These are phyloP conservation scores for Vigna radiata DNA, from an alignment of 306 rosid species.

Conservation along the genomic window DNA sequence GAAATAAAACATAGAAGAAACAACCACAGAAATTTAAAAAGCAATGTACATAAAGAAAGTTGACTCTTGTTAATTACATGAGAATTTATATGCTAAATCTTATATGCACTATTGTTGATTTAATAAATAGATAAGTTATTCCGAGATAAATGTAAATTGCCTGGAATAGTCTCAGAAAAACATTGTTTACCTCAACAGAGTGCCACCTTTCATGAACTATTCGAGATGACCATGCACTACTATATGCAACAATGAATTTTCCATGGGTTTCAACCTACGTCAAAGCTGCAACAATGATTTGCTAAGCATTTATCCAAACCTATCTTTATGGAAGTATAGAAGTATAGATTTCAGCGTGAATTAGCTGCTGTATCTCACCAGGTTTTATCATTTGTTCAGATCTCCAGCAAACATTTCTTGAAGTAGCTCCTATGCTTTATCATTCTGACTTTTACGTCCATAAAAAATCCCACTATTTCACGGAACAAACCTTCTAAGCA, in stretches of 20 bases:
- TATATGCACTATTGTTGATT: conserved; percentile 11
- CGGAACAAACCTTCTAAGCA: conserved; percentile 20
- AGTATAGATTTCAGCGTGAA: neutral
- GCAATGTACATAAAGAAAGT: neutral
- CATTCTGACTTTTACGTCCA: neutral
- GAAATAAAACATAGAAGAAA: conserved; percentile 2
- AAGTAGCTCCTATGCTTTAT: conserved; percentile 18
- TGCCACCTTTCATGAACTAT: conserved; percentile 84
- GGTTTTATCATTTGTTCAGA: conserved; percentile 13
- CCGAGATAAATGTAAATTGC: conserved; percentile 26
- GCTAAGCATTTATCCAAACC: conserved; percentile 20
- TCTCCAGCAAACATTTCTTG: conserved; percentile 36
- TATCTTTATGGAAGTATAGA: neutral
- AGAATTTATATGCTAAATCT: conserved; percentile 20
- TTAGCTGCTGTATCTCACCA: neutral
- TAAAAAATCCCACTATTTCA: conserved; percentile 1
- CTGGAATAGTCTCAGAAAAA: conserved; percentile 24
- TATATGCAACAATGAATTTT: conserved; percentile 84
- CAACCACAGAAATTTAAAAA: neutral
- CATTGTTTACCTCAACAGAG: conserved; percentile 72
- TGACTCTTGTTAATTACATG: conserved; percentile 5
- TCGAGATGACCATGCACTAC: conserved; percentile 92
- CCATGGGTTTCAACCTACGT: conserved; percentile 98
- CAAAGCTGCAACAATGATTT: conserved; percentile 68
- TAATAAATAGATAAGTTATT: neutral